Percentiles rank a stretch among this genome's conserved stretches.
Conservation (phyloP, 2,329 filamentous ascomycete species). For the Fusarium robinianum region DNA sequence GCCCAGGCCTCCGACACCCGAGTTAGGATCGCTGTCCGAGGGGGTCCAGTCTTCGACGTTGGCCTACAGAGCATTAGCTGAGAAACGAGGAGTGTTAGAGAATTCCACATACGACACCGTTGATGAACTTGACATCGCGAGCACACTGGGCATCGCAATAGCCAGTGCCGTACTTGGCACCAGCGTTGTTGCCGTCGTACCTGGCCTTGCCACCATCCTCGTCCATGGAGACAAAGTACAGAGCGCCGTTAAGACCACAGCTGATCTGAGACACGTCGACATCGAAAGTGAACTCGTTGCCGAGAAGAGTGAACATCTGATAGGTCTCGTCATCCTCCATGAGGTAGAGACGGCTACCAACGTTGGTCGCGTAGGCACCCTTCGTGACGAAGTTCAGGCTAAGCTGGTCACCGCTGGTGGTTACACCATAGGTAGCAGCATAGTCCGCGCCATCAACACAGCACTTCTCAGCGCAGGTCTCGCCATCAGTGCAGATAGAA, state of each 20-base stretch:
- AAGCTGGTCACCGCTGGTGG: conserved; percentile 53
- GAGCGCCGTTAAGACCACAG: conserved; percentile 72
- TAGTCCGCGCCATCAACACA: conserved; percentile 59
- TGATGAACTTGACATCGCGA: conserved; percentile 59
- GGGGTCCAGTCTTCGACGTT: conserved; percentile 56
- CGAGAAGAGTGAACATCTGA: conserved; percentile 64
- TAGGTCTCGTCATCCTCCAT: conserved; percentile 65
- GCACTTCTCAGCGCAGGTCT: conserved; percentile 52
- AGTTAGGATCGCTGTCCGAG: conserved; percentile 57
- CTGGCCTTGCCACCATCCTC: conserved; percentile 57
- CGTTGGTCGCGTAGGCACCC: conserved; percentile 49
- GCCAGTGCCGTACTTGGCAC: conserved; percentile 64
- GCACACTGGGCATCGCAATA: conserved; percentile 57
- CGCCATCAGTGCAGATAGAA: conserved; percentile 44
- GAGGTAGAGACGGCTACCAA: conserved; percentile 64
- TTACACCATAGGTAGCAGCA: conserved; percentile 55
- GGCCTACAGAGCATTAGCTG: conserved; percentile 39
- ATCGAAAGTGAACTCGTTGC: conserved; percentile 72
- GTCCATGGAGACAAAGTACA: conserved; percentile 68
- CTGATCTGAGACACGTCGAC: conserved; percentile 69
- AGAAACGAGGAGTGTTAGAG: background rate
- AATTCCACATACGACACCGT: conserved; percentile 51
- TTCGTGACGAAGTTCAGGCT: conserved; percentile 61
- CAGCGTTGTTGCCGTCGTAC: conserved; percentile 55
- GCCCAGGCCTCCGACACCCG: conserved; percentile 55